Evolutionary conservation across 176 grass and related monocot genomes (phyloP), one percentile per base, ranked within the genome.

Genomic region (Phoenix roebelenii): DNA sequence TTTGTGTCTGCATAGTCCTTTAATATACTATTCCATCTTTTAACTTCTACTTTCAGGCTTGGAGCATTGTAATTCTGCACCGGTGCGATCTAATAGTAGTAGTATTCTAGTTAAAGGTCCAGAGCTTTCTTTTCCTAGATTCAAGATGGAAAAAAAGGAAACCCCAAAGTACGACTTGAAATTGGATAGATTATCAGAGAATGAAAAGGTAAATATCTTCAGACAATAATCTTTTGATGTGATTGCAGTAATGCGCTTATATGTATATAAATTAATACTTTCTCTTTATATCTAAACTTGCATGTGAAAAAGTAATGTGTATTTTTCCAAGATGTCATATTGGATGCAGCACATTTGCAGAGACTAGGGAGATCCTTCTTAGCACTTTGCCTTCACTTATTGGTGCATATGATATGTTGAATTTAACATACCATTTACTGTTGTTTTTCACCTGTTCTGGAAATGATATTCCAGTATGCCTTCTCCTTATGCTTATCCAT

Each of bases 181-280:
- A 15, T 61, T 91, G 76, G 93, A 92, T 63, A 91, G 82, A 73
- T 81, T 91, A 75, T 78, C 84, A 35, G 84, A 92, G 66, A 83
- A 77, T 50, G 87, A 91, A 61, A 97, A 91, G 84, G 93, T 91
- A 59, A 64, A 63, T 52, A 63, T 78, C 17, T 63, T 61, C 56
- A 72, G 16, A 22, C 57, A 25, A 23, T 66, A 3, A 59, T 28
- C 15, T 65, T 54, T 61, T 20, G 29, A 39, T 20, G 7, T 32
- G 5, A 1, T 12, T 44, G 35, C 61, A 59, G 9, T 53, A 53
- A 20, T 57, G 73, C 25, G 4, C 15, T 55, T 23, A 62, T 59
- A 57, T 73, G 17, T 3, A 32, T 49, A 72, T 2, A 61, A 19
- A 65, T 58, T 15, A 68, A 1, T 16, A 16, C 18, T 2, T 0